These are phyloP conservation scores for Acacia pycnantha DNA, from an alignment of 331 rosid species.

Conservation along the genomic window DNA sequence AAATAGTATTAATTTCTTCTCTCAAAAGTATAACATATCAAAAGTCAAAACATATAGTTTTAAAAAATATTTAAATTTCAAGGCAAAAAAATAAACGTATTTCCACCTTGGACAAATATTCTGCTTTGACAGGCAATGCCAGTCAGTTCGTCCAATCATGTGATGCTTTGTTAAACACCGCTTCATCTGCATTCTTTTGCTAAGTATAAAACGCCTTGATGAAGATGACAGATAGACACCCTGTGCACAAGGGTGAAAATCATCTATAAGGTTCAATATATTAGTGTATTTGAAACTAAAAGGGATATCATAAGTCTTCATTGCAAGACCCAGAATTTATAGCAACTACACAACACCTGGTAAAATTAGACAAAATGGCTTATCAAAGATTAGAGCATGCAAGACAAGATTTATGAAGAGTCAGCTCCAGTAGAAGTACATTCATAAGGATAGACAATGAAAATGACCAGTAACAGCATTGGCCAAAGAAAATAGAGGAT, in stretches of 20 bases:
- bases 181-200: conserved; percentile 60
- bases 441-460: conserved; percentile 12
- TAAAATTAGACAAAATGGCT: background rate
- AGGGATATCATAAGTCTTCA: conserved; percentile 6
- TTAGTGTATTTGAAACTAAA: background rate
- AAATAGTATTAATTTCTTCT: background rate
- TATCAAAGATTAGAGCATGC: background rate
- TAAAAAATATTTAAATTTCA: conserved; percentile 1
- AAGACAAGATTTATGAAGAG: conserved; percentile 8
- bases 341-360: conserved; percentile 11
- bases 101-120: conserved; percentile 63
- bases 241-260: conserved; percentile 39
- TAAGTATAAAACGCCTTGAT: conserved; percentile 50
- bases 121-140: conserved; percentile 41
- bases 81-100: conserved; percentile 14
- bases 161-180: conserved; percentile 51
- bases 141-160: conserved; percentile 55
- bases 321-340: conserved; percentile 3
- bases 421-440: conserved; percentile 10
- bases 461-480: background rate
- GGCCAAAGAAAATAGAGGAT: background rate
- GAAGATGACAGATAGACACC: conserved; percentile 58
- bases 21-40: background rate
- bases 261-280: conserved; percentile 9
- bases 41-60: background rate